These are phyloP conservation scores for Suillus subaureus DNA, from an alignment of 768 basidiomycete species.

Conservation along the genomic window DNA sequence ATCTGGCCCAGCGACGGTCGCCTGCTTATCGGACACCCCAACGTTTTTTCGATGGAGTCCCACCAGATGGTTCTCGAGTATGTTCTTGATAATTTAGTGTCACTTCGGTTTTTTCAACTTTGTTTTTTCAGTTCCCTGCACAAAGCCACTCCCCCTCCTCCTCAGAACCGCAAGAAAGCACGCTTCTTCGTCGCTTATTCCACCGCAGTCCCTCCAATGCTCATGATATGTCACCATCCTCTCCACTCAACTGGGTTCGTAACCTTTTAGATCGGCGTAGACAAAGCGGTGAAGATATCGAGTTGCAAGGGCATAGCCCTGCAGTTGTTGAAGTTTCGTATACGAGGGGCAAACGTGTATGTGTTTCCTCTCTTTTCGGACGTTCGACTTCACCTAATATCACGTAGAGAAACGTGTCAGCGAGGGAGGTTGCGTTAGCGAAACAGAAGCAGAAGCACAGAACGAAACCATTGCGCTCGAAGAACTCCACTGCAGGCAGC, in stretches of 20 bases:
- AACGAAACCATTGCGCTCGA: neutral
- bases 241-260: neutral
- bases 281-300: neutral
- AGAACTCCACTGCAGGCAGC: neutral
- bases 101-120: neutral
- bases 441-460: neutral
- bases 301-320: neutral
- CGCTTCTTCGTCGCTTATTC: neutral
- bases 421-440: neutral
- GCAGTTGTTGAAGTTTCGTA: neutral
- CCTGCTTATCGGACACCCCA: neutral
- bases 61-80: neutral
- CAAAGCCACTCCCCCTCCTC: too few species aligned
- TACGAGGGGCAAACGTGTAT: too few species aligned
- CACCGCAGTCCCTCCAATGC: neutral
- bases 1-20: neutral
- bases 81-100: neutral
- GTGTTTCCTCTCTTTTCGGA: too few species aligned
- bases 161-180: neutral
- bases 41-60: neutral
- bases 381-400: too few species aligned
- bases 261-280: neutral
- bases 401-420: neutral
- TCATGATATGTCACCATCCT: neutral
- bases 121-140: neutral